These are phyloP conservation scores for Apiotrichum sp. DNA, from an alignment of 1,284 basidiomycete genomes.

Conservation along the genomic window DNA sequence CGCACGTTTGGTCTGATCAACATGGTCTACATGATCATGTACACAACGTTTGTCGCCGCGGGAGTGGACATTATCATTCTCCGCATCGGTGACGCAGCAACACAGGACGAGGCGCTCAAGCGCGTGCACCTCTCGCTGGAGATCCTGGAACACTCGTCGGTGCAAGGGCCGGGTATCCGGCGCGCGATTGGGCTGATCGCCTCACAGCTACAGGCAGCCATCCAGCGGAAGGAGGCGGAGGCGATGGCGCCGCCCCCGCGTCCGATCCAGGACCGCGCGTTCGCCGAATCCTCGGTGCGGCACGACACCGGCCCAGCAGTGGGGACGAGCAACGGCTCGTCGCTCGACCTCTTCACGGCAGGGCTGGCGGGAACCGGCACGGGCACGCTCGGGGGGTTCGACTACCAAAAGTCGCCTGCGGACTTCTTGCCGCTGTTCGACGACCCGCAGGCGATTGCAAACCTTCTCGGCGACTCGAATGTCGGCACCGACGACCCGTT, in stretches of 20 bases:
- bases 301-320: background rate
- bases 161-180: conserved; percentile 19
- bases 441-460: conserved; percentile 17
- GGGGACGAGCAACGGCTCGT: too few relatives aligned
- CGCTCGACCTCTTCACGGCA: too few relatives aligned
- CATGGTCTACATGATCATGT: conserved; percentile 25
- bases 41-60: conserved; percentile 21
- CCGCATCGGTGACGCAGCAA: conserved; percentile 4
- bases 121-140: conserved; percentile 17
- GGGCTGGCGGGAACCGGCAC: too few relatives aligned
- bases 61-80: conserved; percentile 20
- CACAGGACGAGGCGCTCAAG: conserved; percentile 20
- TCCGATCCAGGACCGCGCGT: background rate
- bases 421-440: conserved; percentile 13
- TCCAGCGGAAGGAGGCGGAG: conserved; percentile 6
- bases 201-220: conserved; percentile 17
- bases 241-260: background rate
- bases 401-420: conserved; percentile 2
- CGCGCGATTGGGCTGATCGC: conserved; percentile 19
- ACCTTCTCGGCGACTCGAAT: conserved; percentile 20
- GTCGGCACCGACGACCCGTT: conserved; percentile 24
- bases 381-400: conserved; percentile 1
- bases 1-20: conserved; percentile 23
- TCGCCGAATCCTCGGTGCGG: background rate
- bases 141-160: conserved; percentile 20